These are phyloP conservation scores for Mimosa bimucronata DNA, from an alignment of 306 rosid genomes.

Conservation along the genomic window DNA sequence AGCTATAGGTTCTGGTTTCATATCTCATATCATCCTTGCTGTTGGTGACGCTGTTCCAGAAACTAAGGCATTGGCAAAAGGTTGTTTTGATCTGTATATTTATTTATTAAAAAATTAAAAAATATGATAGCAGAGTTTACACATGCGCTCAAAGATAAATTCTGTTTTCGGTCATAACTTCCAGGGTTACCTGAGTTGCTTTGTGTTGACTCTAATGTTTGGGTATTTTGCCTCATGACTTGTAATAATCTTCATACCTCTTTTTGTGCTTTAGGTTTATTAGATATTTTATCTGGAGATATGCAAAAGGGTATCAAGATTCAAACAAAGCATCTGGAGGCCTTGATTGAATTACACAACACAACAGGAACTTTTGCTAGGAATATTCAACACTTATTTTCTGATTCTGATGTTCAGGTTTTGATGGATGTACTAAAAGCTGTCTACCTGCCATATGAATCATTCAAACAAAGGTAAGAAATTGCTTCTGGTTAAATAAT, in stretches of 20 bases:
- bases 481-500: conserved; percentile 24
- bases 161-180: background rate
- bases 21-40: conserved; percentile 82
- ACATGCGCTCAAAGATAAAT: background rate
- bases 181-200: conserved; percentile 24
- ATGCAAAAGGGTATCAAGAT: conserved; percentile 96
- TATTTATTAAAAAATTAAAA: conserved; percentile 24
- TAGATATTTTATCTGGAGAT: conserved; percentile 87
- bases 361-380: conserved; percentile 93
- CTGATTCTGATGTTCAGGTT: conserved; percentile 72
- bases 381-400: conserved; percentile 93
- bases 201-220: conserved; percentile 13
- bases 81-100: conserved; percentile 46
- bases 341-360: conserved; percentile 88
- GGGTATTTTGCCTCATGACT: conserved; percentile 40
- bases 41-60: conserved; percentile 91
- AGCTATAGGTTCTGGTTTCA: conserved; percentile 78
- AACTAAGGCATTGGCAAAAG: conserved; percentile 92
- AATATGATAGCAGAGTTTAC: conserved; percentile 9
- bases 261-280: conserved; percentile 60
- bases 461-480: conserved; percentile 87
- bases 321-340: conserved; percentile 90
- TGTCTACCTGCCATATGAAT: conserved; percentile 82
- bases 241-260: conserved; percentile 1
- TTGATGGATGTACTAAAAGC: conserved; percentile 83